Evolutionary conservation across 768 basidiomycete species (phyloP), one percentile per base, ranked within the genome.

Genomic region (Cyclocybe cylindracea): DNA sequence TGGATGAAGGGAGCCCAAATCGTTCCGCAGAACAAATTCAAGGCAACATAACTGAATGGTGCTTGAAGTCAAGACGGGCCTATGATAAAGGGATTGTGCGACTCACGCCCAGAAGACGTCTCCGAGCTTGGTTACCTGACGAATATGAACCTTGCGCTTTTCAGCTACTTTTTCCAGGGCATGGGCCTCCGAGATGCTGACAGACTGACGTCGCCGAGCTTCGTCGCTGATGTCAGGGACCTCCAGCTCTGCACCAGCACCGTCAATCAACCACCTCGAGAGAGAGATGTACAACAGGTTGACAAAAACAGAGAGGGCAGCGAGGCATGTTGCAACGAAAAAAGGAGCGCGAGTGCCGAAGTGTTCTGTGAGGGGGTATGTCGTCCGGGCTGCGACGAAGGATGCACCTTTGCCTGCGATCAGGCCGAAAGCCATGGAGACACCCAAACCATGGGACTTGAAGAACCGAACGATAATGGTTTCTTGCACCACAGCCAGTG

Each of bases 401-500:
- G 87, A 87, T 0, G 88, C 80, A 8, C 78, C 82, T 66, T 92
- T 94, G 34, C 91, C 91, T 3, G 83, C 86, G 18, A 94, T 78
- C 11, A 94, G 84, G 16, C 91, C 91, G n/a, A 92, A 75, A 0
- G 89, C 89, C 71, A 94, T 82, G 1, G 87, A 87, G 7, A 86
- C 73, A 1, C 87, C 91, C 1, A 92, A 73, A 2, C 87, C 87
- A 63, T 85, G 87, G 0, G 84, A 79, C 55, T 79, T 82, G 74
- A 91, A 92, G 70, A 89, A 89, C 19, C 86, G 85, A 39, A 91
- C 86, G 46, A 93, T 89, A 56, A 91, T 91, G 5, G 86, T 86
- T 66, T 93, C 91, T 70, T 89, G 91, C 1, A 88, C 84, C 6
- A 94, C 91, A 1, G 89, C 84, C 5, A 94, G 72, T 0, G 91